Percentiles rank a stretch among this genome's conserved stretches.
Conservation (phyloP, 441 rosid genomes). For the Kokia cookei region DNA sequence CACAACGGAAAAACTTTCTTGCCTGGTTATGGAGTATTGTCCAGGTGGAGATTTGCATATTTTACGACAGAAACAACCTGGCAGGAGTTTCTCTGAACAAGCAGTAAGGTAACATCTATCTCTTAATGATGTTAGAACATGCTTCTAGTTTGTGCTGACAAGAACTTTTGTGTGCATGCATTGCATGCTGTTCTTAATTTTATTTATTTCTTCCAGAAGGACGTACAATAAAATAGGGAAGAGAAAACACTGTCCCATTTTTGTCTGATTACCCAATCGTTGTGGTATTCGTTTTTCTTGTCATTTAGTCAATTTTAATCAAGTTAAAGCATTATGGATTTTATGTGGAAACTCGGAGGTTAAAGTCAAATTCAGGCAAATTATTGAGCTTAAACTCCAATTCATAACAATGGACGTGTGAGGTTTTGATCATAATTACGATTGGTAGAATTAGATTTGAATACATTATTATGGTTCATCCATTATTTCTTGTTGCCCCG, state of each 20-base stretch:
- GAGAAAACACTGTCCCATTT: not conserved
- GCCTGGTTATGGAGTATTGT: constrained; percentile 84
- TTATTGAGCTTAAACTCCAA: not conserved
- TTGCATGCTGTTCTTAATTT: not conserved
- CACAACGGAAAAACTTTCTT: constrained; percentile 56
- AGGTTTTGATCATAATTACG: not conserved
- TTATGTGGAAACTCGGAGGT: not conserved
- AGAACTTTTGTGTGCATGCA: not conserved
- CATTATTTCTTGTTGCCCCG: not conserved
- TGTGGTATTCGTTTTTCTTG: not conserved
- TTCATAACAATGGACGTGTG: not conserved
- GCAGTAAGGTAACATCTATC: constrained; percentile 47
- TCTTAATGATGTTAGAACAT: constrained; percentile 1
- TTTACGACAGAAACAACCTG: constrained; percentile 64
- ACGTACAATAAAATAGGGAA: not conserved
- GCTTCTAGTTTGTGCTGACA: not conserved
- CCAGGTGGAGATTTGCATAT: constrained; percentile 87
- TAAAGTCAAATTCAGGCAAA: not conserved
- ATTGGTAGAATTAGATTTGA: not conserved
- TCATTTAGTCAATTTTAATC: not conserved
- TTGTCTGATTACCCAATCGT: constrained; percentile 18
- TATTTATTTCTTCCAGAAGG: not conserved
- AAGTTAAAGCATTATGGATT: not conserved
- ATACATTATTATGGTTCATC: constrained; percentile 1
- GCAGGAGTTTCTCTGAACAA: constrained; percentile 63